Evolutionary conservation across 1,284 basidiomycete genomes (phyloP).

Genomic region (Ceratobasidium sp.): DNA sequence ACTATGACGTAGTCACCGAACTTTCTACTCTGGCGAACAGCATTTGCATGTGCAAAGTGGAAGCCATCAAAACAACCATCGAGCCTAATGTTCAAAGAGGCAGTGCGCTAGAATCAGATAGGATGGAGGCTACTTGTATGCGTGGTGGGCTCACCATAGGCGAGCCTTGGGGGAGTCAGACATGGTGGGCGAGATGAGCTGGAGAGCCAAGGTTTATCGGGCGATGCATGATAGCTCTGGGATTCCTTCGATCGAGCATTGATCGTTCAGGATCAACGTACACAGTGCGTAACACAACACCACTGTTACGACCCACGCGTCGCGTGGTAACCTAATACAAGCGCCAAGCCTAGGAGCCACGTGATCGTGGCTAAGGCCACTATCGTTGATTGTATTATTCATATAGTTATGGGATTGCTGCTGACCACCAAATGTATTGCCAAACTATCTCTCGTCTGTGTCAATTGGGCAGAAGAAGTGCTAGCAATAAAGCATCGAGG

Average conservation of each 20-base stretch:
- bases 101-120: background rate
- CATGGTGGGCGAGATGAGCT: conserved; percentile 10
- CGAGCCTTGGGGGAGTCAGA: conserved; percentile 31
- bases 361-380: conserved; percentile 5
- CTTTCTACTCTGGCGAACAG: background rate
- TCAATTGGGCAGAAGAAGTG: background rate
- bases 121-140: background rate
- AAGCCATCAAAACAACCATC: background rate
- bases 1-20: conserved; percentile 35
- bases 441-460: background rate
- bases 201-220: conserved; percentile 30
- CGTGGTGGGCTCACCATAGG: conserved; percentile 11
- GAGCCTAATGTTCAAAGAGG: background rate
- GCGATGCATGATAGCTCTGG: conserved; percentile 21
- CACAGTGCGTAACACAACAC: too few relatives aligned
- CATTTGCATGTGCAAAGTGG: background rate
- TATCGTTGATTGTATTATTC: background rate
- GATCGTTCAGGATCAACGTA: conserved; percentile 17
- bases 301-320: too few relatives aligned
- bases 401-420: too few relatives aligned
- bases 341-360: too few relatives aligned
- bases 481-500: background rate
- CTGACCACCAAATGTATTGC: background rate
- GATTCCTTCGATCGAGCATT: conserved; percentile 23
- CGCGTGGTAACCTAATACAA: too few relatives aligned